Evolutionary conservation across 768 basidiomycete species (phyloP), one percentile per base, ranked within the genome.

Genomic region (Mycena haematopus): DNA sequence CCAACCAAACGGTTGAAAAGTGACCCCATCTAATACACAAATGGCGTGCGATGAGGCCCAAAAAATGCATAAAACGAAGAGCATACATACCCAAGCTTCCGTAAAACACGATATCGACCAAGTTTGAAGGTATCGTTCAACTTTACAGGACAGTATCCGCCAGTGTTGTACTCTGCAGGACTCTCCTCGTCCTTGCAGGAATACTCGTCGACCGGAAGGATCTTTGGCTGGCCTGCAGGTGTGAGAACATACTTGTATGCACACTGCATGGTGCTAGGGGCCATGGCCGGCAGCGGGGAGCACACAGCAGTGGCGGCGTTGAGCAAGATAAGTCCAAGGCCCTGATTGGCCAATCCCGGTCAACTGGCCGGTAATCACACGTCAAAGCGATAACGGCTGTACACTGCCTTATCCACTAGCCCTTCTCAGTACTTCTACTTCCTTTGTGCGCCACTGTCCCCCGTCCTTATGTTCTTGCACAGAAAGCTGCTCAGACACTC

Each of bases 1-100:
- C 91, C 35, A 95, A 88, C 94, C 94, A 95, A 25, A 95, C 95
- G 17, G 95, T 96, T 2, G 92, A 95, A 74, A 96, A 96, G 78
- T 96, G 94, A 40, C 95, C 95, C 95, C 95, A 96, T 60, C 91
- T 93, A 63, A 27, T 57, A 56, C 49, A 58, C 52, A 65, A 64
- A 71, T 60, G 58, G 62, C 63, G 73, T 70, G 70, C 63, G 65
- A 72, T 72, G 66, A 72, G 68, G 53, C 65, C 47, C 22, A 6
- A 54, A 65, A 19, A 52, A 62, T 45, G 54, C 49, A 60, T 38
- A 68, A 61, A 57, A 58, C 31, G 60, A 33, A 31, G 38, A 49
- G 64, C 54, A 60, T 62, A 74, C 79, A 56, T 68, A 92, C 86
- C 96, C 96, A 31, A 99, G 83, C 76, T 99, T 99, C 65, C 96